Percentiles rank a stretch among this genome's conserved stretches.
phyloP scores from a whole-genome alignment of 148 eudicot species.

The Rheum nobile region DNA sequence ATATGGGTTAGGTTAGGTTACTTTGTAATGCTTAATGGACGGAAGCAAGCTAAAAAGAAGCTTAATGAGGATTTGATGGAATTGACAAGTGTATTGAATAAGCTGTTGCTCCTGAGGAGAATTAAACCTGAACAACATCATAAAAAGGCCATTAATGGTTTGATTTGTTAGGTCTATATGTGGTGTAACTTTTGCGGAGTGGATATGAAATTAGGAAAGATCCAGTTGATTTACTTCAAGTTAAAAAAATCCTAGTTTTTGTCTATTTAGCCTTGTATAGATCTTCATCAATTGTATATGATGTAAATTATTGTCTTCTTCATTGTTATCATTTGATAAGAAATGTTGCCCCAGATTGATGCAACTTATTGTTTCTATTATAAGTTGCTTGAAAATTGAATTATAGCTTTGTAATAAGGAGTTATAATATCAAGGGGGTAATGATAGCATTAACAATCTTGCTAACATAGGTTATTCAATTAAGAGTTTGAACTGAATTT shows the following conservation, averaged over 20 bases:
- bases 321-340: not conserved
- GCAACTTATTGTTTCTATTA: not conserved
- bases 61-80: not conserved
- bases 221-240: too few species aligned
- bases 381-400: not conserved
- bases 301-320: not conserved
- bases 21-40: not conserved
- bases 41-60: not conserved
- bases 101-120: too few species aligned
- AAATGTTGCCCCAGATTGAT: not conserved
- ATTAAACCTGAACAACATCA: too few species aligned
- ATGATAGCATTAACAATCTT: not conserved
- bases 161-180: not conserved
- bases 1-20: not conserved
- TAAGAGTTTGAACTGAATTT: too few species aligned
- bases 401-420: not conserved
- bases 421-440: not conserved
- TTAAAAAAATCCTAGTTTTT: not conserved
- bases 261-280: not conserved
- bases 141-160: not conserved
- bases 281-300: not conserved
- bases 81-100: too few species aligned
- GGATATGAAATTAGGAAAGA: too few species aligned
- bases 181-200: not conserved
- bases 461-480: too few species aligned